Evolutionary conservation across 371 early-diverging fungal genomes (phyloP), one percentile per base, ranked within the genome.

Genomic region (Syncephalastrum racemosum): DNA sequence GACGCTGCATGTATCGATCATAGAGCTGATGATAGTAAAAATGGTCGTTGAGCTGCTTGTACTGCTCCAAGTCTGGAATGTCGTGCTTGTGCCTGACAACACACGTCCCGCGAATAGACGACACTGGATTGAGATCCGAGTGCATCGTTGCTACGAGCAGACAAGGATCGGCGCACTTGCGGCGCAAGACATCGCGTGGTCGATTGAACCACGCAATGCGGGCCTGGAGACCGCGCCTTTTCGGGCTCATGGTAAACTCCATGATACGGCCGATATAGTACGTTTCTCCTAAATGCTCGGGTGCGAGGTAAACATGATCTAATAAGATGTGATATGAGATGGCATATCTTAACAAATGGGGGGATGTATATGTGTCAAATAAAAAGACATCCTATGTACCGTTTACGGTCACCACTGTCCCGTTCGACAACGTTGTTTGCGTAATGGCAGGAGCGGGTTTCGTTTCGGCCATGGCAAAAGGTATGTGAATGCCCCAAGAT

Each of bases 111-210:
- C 85, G 82, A 64, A 95, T 92, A 54, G 85, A 79, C 7, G 88
- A 78, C 1, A 93, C 75, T n/a, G 92, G 90, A 55, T 91, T 88
- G 63, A 90, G 63, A 62, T 93, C 94, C 14, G 90, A 85, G 72
- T 94, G 88, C 93, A 95, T 93, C 25, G 91, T 90, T 5, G 95
- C 95, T 5, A 93, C 77, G 24, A 95, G 70, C 5, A 89, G 70
- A 4, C 89, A 81, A 31, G 86, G 79, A 76, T 93, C 93, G 53
- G 85, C 79, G 13, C 78, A 72, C 52, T 82, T 87, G 8, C 88
- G 80, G n/a, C 77, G 68, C 53, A 86, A 77, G 56, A 93, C 82
- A 65, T 94, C 94, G 47, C 84, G 81, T 4, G 91, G 88, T 8
- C 95, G 80, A 61, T 89, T 91, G 61, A 86, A 93, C 92, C 91